Evolutionary conservation across 192 early-diverging fungal species (phyloP), one percentile per base, ranked within the genome.

Genomic region (Chytriomyces hyalinus): DNA sequence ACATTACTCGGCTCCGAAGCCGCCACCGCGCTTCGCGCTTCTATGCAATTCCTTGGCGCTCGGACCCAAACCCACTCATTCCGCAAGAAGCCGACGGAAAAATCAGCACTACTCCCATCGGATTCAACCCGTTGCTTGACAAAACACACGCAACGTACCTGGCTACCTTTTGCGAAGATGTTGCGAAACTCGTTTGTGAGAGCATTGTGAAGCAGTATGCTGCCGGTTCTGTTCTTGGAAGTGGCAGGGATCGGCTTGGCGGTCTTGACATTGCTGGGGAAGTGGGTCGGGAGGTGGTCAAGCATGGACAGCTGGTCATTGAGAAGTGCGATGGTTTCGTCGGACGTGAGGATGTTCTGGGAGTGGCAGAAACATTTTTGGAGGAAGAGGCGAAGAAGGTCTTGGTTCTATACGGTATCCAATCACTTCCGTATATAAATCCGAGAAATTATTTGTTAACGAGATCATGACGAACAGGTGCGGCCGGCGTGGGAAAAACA

Each of bases 41-140:
- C 53, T 79, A 79, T 50, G 78, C 78, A 1, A 74, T 79, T 43
- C 78, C 78, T 22, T 79, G 78, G 78, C 70, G 63, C 43, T 17
- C 61, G 17, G 72, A 75, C 43, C 6, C 45, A 26, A 46, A 62
- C 26, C 36, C 36, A 36, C 36, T 36, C 36, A 36, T 36, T 36
- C 36, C 36, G 36, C 36, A 36, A 36, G 36, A 36, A 36, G 36
- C 36, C 1, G 36, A 36, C 36, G 36, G 36, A 36, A 36, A 36
- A 36, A 36, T 36, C 36, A 36, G 36, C 36, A 36, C 1, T 36
- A 4, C 36, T 0, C 36, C 36, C 36, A 36, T 36, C 4, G 77
- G 77, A 46, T 74, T 79, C 17, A 66, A 61, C 24, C 70, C 78
- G 15, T n/a, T 15, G 15, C 6, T 46, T 13, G 78, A 79, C 6